Conservation (phyloP, 257 asterid genomes). For the Nicotiana noctiflora region DNA sequence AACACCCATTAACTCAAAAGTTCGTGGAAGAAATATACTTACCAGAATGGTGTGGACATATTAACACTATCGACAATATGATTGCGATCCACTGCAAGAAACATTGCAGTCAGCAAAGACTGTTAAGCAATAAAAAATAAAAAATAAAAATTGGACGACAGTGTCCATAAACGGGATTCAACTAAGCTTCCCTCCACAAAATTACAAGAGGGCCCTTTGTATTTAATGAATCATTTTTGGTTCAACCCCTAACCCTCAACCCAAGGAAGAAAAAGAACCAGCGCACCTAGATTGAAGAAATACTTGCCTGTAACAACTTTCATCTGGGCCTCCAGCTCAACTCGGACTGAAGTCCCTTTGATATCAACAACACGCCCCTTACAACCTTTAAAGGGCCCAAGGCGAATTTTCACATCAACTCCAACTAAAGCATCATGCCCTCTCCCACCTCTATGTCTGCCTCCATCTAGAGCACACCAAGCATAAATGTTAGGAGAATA, state of each 20-base stretch:
- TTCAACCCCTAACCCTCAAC: neutral
- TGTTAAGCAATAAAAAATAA: neutral
- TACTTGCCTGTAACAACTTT: constrained; percentile 83
- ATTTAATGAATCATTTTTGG: neutral
- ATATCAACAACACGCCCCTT: constrained; percentile 88
- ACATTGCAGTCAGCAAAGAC: neutral
- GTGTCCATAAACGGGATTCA: neutral
- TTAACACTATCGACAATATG: constrained; percentile 62
- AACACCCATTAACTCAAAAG: neutral
- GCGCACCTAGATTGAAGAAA: neutral
- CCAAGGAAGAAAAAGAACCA: neutral
- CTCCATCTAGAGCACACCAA: constrained; percentile 45
- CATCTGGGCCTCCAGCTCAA: constrained; percentile 92
- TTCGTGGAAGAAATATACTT: neutral
- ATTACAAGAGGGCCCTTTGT: neutral
- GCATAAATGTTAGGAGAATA: neutral
- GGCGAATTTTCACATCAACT: constrained; percentile 60
- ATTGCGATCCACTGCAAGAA: constrained; percentile 72
- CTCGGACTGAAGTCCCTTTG: constrained; percentile 74
- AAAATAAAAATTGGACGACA: neutral
- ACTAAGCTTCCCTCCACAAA: neutral
- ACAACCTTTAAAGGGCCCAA: constrained; percentile 82
- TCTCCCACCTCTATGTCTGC: constrained; percentile 76
- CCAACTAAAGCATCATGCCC: constrained; percentile 79
- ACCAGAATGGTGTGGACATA: constrained; percentile 73